Evolutionary conservation across 2,329 filamentous ascomycete genomes (phyloP), one percentile per base, ranked within the genome.

Genomic region (Trichoderma citrinoviride): DNA sequence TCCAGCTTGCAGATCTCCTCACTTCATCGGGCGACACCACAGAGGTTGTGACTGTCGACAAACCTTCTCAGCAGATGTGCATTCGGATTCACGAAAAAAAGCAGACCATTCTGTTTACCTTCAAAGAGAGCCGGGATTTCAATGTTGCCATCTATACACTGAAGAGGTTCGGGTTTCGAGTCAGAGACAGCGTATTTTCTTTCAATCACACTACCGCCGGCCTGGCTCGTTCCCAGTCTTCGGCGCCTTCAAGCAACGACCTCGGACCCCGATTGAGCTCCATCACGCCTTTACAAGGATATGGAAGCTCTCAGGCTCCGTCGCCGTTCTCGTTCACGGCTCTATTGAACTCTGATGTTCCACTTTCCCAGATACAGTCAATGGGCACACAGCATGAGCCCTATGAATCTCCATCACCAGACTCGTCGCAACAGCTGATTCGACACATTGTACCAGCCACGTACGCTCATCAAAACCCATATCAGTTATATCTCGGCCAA

Each of bases 111-210:
- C 47, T 70, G 5, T 69, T 67, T 10, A 68, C 70, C 21, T 77
- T 79, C 47, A 69, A 71, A 8, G 69, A 74, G 8, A 66, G 57
- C 5, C 70, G 76, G 60, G 75, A 78, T 54, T 77, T 78, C 41
- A 70, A 66, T 25, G 61, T 78, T 17, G 66, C 73, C 1, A 68
- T 74, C 5, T 77, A 70, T 52, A 70, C 76, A 57, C 69, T 79
- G 1, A 69, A 73, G 40, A 75, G 72, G 57, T 68, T 71, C 14
- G 73, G 74, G 8, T 75, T 79, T 40, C 29, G 19, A 5, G 66
- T 76, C 43, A 66, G 67, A 33, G 68, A 72, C 4, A 61, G 54
- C 14, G 27, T 52, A 8, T 21, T 10, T 6, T 10, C 19, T 37
- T 5, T 8, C 2, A 7, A 52, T 29, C 55, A 46, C 47, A 23